These are phyloP conservation scores for Ambrosia hybrid DNA, from an alignment of 140 eudicot species.

Conservation along the genomic window DNA sequence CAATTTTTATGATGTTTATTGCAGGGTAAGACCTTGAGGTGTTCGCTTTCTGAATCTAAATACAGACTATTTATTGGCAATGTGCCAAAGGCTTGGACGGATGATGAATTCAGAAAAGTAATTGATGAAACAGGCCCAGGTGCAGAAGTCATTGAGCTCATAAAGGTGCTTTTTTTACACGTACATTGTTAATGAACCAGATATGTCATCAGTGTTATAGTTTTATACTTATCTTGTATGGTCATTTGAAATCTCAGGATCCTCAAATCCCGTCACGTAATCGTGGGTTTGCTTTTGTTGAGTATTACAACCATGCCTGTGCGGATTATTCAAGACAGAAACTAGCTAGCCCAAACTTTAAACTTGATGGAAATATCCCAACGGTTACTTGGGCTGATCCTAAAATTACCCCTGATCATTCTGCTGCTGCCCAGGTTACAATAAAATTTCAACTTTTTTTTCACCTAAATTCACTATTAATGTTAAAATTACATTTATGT, in stretches of 20 bases:
- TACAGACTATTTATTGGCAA: conserved; percentile 88
- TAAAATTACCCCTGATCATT: conserved; percentile 75
- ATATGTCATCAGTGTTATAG: not conserved
- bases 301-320: conserved; percentile 97
- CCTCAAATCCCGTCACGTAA: conserved; percentile 80
- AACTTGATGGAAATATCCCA: conserved; percentile 87
- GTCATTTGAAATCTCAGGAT: conserved; percentile 54
- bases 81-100: conserved; percentile 86
- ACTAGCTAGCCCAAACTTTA: conserved; percentile 70
- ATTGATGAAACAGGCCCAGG: conserved; percentile 95
- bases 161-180: conserved; percentile 56
- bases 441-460: not conserved
- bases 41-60: conserved; percentile 92
- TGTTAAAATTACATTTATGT: not conserved
- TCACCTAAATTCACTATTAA: not conserved
- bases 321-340: conserved; percentile 93
- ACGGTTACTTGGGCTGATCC: conserved; percentile 99
- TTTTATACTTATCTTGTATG: not conserved
- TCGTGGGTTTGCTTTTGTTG: conserved; percentile 97
- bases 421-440: conserved; percentile 88
- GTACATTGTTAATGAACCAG: not conserved
- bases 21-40: conserved; percentile 88
- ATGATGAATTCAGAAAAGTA: conserved; percentile 73
- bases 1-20: conserved; percentile 14
- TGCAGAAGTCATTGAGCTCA: conserved; percentile 85